Evolutionary conservation across 2,329 filamentous ascomycete genomes (phyloP).

Genomic region (Lasiodiplodia citricola): DNA sequence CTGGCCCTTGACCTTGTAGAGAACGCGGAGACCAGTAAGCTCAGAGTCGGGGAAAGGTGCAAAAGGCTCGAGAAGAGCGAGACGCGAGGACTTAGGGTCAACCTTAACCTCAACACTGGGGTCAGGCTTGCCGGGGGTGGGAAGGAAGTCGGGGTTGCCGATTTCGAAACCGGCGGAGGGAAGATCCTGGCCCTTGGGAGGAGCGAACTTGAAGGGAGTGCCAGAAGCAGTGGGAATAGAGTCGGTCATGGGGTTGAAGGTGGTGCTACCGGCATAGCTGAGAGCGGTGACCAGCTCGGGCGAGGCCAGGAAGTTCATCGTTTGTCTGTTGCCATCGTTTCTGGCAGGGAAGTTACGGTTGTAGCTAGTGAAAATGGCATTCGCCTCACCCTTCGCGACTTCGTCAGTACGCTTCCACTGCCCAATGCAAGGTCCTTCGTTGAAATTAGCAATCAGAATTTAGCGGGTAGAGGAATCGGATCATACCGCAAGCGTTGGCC

Average conservation of each 20-base stretch:
- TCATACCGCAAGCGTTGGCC: constrained; percentile 85
- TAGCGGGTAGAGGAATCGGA: background rate
- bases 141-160: constrained; percentile 76
- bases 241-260: constrained; percentile 96
- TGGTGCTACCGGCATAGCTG: constrained; percentile 88
- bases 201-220: constrained; percentile 80
- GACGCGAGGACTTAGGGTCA: constrained; percentile 83
- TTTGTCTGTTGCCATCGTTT: constrained; percentile 94
- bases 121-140: constrained; percentile 74
- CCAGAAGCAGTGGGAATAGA: constrained; percentile 79
- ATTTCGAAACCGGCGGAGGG: constrained; percentile 78
- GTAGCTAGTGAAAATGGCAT: constrained; percentile 96
- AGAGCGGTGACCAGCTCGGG: constrained; percentile 97
- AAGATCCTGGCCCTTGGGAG: constrained; percentile 67
- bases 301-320: constrained; percentile 98
- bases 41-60: constrained; percentile 78
- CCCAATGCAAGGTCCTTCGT: constrained; percentile 71
- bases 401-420: constrained; percentile 94
- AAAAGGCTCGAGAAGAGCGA: constrained; percentile 92
- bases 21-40: constrained; percentile 77
- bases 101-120: constrained; percentile 75
- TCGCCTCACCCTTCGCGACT: constrained; percentile 80
- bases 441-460: constrained; percentile 38
- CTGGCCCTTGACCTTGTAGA: constrained; percentile 96
- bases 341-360: constrained; percentile 98